phyloP scores from a whole-genome alignment of 306 rosid genomes.

The Coriaria nepalensis region DNA sequence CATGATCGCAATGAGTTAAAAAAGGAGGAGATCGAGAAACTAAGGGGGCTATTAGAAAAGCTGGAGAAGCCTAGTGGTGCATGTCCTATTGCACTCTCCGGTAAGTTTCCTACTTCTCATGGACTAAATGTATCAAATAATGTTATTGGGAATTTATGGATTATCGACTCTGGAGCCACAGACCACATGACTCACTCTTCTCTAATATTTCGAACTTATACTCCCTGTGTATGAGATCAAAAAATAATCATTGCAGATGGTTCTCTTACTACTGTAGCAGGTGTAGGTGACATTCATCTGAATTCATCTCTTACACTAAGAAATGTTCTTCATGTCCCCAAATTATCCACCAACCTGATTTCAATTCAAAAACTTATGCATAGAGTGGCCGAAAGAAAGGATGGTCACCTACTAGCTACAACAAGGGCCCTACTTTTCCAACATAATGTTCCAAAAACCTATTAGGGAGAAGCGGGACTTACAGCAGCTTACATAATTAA shows the following conservation, averaged over 20 bases:
- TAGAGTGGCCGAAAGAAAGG: conserved; percentile 1
- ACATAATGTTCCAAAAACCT: neutral
- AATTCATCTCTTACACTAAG: neutral
- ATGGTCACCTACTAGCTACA: neutral
- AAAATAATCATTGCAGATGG: neutral
- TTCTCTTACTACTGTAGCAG: neutral
- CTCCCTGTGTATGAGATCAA: neutral
- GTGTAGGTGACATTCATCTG: neutral
- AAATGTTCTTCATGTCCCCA: conserved; percentile 1
- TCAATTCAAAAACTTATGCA: neutral
- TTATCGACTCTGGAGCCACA: neutral
- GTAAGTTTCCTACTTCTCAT: too few species aligned
- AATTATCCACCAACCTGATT: neutral
- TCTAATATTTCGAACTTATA: neutral
- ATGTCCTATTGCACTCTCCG: too few species aligned
- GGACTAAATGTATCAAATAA: too few species aligned
- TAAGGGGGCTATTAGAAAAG: neutral
- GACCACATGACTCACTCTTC: conserved; percentile 1
- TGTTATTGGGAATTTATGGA: neutral
- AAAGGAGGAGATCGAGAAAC: neutral
- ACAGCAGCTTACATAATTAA: neutral
- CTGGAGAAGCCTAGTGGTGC: neutral
- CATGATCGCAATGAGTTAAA: neutral
- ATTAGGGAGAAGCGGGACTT: neutral
- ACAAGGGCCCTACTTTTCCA: neutral